phyloP scores from a whole-genome alignment of 2,329 filamentous ascomycete species.

The Ceratocystis eucalypticola region DNA sequence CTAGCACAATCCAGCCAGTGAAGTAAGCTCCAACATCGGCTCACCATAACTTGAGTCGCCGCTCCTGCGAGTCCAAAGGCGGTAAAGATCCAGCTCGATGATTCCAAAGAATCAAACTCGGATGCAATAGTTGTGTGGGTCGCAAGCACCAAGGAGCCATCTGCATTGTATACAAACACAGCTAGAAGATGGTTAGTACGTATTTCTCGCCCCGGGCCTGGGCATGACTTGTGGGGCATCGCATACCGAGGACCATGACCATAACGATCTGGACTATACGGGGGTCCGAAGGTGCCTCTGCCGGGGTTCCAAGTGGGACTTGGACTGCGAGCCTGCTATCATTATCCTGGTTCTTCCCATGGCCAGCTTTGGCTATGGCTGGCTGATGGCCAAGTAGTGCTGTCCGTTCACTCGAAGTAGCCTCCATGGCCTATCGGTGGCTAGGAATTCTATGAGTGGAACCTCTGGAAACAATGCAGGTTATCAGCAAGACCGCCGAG shows the following conservation, averaged over 20 bases:
- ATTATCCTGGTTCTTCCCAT: neutral
- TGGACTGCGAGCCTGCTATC: neutral
- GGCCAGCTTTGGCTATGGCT: neutral
- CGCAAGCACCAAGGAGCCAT: slow-evolving; percentile 51
- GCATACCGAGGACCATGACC: slow-evolving; percentile 21
- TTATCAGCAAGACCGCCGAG: neutral
- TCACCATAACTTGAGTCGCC: slow-evolving; percentile 24
- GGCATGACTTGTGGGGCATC: neutral
- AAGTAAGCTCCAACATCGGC: neutral
- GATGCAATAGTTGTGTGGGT: slow-evolving; percentile 50
- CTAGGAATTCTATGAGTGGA: neutral
- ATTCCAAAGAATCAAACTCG: slow-evolving; percentile 42
- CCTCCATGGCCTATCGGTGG: neutral
- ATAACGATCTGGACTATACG: slow-evolving; percentile 16
- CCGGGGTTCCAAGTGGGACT: neutral
- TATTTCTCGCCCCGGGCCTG: neutral
- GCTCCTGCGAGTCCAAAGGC: slow-evolving; percentile 26
- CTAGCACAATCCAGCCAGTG: neutral
- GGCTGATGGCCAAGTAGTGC: neutral
- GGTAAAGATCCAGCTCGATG: slow-evolving; percentile 34
- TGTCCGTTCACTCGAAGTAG: neutral
- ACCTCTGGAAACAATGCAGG: neutral
- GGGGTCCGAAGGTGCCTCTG: neutral
- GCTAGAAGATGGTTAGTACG: slow-evolving; percentile 3
- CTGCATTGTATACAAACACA: slow-evolving; percentile 51